phyloP scores from a whole-genome alignment of 768 basidiomycete genomes.

The Daedaleopsis sinensis region DNA sequence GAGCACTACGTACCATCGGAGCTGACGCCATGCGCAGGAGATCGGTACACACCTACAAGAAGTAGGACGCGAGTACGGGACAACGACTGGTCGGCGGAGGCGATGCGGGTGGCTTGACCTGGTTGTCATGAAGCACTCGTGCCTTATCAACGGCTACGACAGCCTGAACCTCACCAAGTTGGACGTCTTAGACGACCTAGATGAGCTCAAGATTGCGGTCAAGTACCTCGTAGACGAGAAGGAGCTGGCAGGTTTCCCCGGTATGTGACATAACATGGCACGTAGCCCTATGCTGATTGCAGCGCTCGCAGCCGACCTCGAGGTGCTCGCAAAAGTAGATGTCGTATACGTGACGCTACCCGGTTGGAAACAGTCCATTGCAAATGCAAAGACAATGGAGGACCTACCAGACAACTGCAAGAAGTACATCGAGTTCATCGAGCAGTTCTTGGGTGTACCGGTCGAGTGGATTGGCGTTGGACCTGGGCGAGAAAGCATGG shows the following conservation, averaged over 20 bases:
- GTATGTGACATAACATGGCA: slow-evolving; percentile 43
- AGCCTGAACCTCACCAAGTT: slow-evolving; percentile 93
- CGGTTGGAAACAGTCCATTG: slow-evolving; percentile 88
- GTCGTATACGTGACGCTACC: slow-evolving; percentile 89
- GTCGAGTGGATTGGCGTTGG: slow-evolving; percentile 95
- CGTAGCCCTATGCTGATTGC: neutral
- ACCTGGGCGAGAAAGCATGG: slow-evolving; percentile 82
- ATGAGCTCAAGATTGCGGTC: slow-evolving; percentile 87
- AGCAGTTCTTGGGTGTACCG: slow-evolving; percentile 68
- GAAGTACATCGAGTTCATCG: slow-evolving; percentile 87
- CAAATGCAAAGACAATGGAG: slow-evolving; percentile 60
- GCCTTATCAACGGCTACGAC: slow-evolving; percentile 95
- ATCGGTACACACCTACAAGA: slow-evolving; percentile 89
- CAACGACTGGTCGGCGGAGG: slow-evolving; percentile 89
- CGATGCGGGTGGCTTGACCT: slow-evolving; percentile 98
- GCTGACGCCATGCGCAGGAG: slow-evolving; percentile 46
- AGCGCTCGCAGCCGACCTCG: slow-evolving; percentile 71
- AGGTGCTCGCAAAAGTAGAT: slow-evolving; percentile 73
- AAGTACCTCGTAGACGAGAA: slow-evolving; percentile 79
- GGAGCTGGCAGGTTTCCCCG: slow-evolving; percentile 84
- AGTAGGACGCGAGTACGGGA: slow-evolving; percentile 90
- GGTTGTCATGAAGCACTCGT: slow-evolving; percentile 91
- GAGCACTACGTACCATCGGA: neutral
- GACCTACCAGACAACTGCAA: slow-evolving; percentile 84
- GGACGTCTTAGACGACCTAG: slow-evolving; percentile 83